phyloP scores from a whole-genome alignment of 164 flowering plant genomes.

The Litsea cubeba region DNA sequence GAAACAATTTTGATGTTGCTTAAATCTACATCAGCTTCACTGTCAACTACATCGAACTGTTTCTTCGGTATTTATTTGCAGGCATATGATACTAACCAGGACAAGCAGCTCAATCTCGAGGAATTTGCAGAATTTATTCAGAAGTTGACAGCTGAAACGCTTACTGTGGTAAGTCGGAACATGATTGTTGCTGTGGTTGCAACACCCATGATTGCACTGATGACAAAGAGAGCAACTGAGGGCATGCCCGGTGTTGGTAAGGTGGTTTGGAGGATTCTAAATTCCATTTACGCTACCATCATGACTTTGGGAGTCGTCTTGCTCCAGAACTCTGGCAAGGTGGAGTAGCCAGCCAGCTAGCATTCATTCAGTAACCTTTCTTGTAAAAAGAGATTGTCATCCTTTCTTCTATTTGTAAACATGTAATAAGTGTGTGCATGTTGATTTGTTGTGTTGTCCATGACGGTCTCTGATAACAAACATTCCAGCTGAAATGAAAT shows the following conservation, averaged over 20 bases:
- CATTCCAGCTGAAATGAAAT: no score
- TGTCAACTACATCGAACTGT: no score
- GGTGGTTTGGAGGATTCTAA: slow-evolving; percentile 74
- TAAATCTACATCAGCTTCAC: no score
- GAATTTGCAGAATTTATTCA: no score
- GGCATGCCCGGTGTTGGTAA: slow-evolving; percentile 86
- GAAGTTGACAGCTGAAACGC: slow-evolving; percentile 30
- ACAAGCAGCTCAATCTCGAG: no score
- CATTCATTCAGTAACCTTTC: background rate
- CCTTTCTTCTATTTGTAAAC: background rate
- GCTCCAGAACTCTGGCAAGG: slow-evolving; percentile 43
- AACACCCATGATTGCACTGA: slow-evolving; percentile 77
- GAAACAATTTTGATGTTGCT: no score
- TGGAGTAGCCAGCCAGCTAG: slow-evolving; percentile 11
- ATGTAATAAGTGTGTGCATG: no score
- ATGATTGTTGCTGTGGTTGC: slow-evolving; percentile 61
- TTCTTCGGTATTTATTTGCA: no score
- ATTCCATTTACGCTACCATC: slow-evolving; percentile 66
- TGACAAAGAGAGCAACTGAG: slow-evolving; percentile 73
- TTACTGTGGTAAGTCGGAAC: slow-evolving; percentile 59
- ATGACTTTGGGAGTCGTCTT: slow-evolving; percentile 63
- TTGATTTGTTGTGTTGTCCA: no score
- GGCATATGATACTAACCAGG: no score
- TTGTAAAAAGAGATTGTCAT: background rate
- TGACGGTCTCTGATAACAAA: no score